Percentiles rank a stretch among this genome's conserved stretches.
Evolutionary conservation across 2,329 filamentous ascomycete species (phyloP).

Genomic region (Phaeosphaeriaceae sp.): DNA sequence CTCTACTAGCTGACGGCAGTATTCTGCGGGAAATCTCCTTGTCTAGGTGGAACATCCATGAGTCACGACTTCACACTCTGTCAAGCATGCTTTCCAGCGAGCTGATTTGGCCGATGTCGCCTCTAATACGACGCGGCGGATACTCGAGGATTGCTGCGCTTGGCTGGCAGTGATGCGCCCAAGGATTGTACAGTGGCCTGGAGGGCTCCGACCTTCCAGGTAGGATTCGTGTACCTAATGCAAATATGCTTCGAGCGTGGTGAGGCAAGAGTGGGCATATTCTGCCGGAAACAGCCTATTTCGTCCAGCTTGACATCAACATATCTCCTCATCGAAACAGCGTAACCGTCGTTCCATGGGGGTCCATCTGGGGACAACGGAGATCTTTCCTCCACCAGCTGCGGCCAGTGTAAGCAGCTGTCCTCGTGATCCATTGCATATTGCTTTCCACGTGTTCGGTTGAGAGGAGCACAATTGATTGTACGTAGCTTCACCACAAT

Average conservation of each 20-base stretch:
- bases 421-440: constrained; percentile 19
- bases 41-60: constrained; percentile 33
- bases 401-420: constrained; percentile 9
- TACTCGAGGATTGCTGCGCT: constrained; percentile 32
- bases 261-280: constrained; percentile 12
- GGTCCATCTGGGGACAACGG: constrained; percentile 10
- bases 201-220: not conserved
- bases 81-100: constrained; percentile 16
- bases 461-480: not conserved
- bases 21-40: constrained; percentile 17
- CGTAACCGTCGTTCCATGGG: constrained; percentile 14
- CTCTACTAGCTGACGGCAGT: constrained; percentile 22
- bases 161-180: not conserved
- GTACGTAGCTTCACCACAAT: not conserved
- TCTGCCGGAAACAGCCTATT: constrained; percentile 15
- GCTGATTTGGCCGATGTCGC: constrained; percentile 46
- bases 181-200: not conserved
- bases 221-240: constrained; percentile 26
- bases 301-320: constrained; percentile 23
- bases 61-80: constrained; percentile 44
- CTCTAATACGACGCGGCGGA: constrained; percentile 30
- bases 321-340: constrained; percentile 19
- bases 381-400: constrained; percentile 15
- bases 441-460: constrained; percentile 1
- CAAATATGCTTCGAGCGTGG: constrained; percentile 15